Percentiles rank a stretch among this genome's conserved stretches.
Conservation (phyloP, 2,329 filamentous ascomycete genomes). For the Claviceps paspali region DNA sequence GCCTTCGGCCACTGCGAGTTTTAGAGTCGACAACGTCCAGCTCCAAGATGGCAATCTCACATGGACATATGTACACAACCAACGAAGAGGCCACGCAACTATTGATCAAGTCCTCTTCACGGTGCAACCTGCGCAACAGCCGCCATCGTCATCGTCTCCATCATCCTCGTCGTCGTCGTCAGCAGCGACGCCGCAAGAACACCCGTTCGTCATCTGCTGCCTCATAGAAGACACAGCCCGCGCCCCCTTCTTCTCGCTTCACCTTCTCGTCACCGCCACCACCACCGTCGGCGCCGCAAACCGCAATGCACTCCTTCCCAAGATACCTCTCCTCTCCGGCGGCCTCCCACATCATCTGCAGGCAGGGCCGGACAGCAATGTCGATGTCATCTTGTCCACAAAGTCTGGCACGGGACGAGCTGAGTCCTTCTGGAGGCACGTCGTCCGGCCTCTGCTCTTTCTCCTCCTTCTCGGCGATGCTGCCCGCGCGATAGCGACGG, state of each 20-base stretch:
- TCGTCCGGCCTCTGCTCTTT: constrained; percentile 40
- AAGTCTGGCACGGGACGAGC: constrained; percentile 48
- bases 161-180: neutral
- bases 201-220: constrained; percentile 18
- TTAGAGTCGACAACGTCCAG: constrained; percentile 9
- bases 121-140: constrained; percentile 3
- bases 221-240: constrained; percentile 21
- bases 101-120: constrained; percentile 17
- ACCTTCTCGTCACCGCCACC: constrained; percentile 13
- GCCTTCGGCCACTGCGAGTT: neutral
- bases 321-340: constrained; percentile 14
- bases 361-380: constrained; percentile 10
- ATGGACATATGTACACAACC: constrained; percentile 12
- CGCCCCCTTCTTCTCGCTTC: constrained; percentile 11
- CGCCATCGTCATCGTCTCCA: neutral
- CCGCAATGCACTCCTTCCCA: constrained; percentile 18
- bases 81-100: constrained; percentile 7
- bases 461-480: constrained; percentile 21
- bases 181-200: neutral
- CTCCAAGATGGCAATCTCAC: constrained; percentile 12
- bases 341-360: constrained; percentile 24
- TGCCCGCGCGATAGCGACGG: neutral
- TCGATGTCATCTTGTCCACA: constrained; percentile 55
- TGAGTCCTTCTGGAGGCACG: constrained; percentile 34
- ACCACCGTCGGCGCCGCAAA: no score